Percentiles rank a stretch among this genome's conserved stretches.
phyloP scores from a whole-genome alignment of 495 filamentous ascomycete species.

The Podospora fimiseda region DNA sequence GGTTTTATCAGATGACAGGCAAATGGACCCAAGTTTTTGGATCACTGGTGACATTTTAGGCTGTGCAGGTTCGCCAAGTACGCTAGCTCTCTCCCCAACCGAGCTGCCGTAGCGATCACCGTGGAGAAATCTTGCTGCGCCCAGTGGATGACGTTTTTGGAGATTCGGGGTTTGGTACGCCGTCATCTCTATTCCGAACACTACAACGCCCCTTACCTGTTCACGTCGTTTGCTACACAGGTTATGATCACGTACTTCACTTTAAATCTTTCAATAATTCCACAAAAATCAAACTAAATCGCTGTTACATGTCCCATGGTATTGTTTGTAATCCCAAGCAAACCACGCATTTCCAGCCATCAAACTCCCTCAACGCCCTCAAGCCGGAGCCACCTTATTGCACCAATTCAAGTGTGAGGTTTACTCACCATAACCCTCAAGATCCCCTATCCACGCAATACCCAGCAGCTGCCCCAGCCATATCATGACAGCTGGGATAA shows the following conservation, averaged over 20 bases:
- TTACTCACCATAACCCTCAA: background rate
- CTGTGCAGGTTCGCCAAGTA: background rate
- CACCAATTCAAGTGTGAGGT: too few relatives aligned
- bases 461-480: too few relatives aligned
- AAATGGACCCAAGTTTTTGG: too few relatives aligned
- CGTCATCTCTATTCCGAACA: too few relatives aligned
- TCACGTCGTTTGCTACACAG: too few relatives aligned
- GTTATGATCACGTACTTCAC: background rate
- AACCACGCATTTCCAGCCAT: background rate
- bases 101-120: background rate
- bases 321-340: too few relatives aligned
- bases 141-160: background rate
- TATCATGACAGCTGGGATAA: slow-evolving; percentile 47
- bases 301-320: too few relatives aligned
- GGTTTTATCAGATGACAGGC: too few relatives aligned
- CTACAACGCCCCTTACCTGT: too few relatives aligned
- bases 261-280: background rate
- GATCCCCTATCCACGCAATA: slow-evolving; percentile 23
- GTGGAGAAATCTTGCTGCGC: background rate
- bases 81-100: background rate
- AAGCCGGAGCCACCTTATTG: background rate
- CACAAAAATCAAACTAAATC: too few relatives aligned
- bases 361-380: background rate
- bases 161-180: too few relatives aligned
- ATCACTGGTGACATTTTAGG: too few relatives aligned